phyloP scores from a whole-genome alignment of 2,329 filamentous ascomycete genomes.

The Colletotrichum limetticola region DNA sequence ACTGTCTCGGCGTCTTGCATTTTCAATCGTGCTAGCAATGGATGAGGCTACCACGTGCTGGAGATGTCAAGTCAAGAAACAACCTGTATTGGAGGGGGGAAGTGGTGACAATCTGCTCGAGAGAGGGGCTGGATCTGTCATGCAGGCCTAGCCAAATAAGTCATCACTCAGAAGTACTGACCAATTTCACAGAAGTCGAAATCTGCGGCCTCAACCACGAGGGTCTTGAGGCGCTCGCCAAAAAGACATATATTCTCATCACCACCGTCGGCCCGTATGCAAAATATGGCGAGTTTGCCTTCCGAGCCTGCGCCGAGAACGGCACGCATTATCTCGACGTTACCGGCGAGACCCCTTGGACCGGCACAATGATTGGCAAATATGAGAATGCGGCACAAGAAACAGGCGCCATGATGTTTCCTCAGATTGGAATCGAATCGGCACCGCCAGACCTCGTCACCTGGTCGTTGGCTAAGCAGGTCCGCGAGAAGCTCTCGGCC shows the following conservation, averaged over 20 bases:
- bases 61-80: not conserved
- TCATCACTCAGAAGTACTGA: conserved; percentile 5
- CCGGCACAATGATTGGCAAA: conserved; percentile 68
- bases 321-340: conserved; percentile 74
- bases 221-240: conserved; percentile 60
- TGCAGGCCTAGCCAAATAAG: not conserved
- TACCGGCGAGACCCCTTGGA: conserved; percentile 70
- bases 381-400: conserved; percentile 64
- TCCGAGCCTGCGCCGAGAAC: conserved; percentile 70
- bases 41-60: not conserved
- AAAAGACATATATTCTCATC: conserved; percentile 67
- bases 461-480: conserved; percentile 61
- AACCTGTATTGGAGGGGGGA: not conserved
- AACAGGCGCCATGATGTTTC: conserved; percentile 68
- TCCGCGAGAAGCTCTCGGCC: conserved; percentile 61
- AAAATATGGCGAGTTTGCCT: conserved; percentile 65
- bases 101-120: not conserved
- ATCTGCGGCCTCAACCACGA: conserved; percentile 57
- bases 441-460: conserved; percentile 69
- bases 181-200: conserved; percentile 58
- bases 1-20: not conserved
- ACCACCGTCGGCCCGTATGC: conserved; percentile 70
- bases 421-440: conserved; percentile 72
- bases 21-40: not conserved
- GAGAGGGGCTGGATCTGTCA: not conserved